These are phyloP conservation scores for Arachnomyces sp. DNA, from an alignment of 2,329 filamentous ascomycete genomes.

Conservation along the genomic window DNA sequence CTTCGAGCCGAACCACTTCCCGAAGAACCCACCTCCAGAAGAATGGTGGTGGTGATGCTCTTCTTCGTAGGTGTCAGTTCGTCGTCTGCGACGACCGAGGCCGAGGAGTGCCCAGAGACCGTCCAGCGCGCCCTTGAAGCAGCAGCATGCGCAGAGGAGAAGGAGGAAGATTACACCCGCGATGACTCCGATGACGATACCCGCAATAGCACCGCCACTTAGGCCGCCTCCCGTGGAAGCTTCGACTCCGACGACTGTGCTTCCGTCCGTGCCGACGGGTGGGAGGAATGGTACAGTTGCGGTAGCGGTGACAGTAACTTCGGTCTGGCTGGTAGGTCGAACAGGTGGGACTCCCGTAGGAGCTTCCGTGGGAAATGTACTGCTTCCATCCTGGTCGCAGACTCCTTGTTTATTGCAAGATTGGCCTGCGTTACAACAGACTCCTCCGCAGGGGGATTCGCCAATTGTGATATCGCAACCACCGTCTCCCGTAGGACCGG, in stretches of 20 bases:
- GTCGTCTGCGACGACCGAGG: slow-evolving; percentile 28
- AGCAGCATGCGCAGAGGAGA: slow-evolving; percentile 37
- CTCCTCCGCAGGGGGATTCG: slow-evolving; percentile 35
- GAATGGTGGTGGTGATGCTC: slow-evolving; percentile 19
- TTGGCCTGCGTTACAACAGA: slow-evolving; percentile 38
- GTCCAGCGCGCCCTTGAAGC: slow-evolving; percentile 34
- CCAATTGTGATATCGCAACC: slow-evolving; percentile 41
- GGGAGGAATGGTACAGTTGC: slow-evolving; percentile 39
- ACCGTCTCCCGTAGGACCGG: slow-evolving; percentile 19
- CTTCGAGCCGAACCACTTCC: slow-evolving; percentile 8
- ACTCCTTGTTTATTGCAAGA: slow-evolving; percentile 32
- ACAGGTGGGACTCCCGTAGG: slow-evolving; percentile 30
- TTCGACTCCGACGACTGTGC: slow-evolving; percentile 26
- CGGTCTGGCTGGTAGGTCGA: slow-evolving; percentile 37
- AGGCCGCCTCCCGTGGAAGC: slow-evolving; percentile 26
- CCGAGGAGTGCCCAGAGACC: slow-evolving; percentile 36
- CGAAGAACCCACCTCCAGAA: slow-evolving; percentile 10
- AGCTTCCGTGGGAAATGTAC: slow-evolving; percentile 29
- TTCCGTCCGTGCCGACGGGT: slow-evolving; percentile 36
- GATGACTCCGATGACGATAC: slow-evolving; percentile 43
- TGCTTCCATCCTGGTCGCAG: slow-evolving; percentile 32
- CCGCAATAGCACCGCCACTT: slow-evolving; percentile 43
- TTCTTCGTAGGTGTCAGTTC: slow-evolving; percentile 21
- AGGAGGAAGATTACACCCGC: slow-evolving; percentile 37
- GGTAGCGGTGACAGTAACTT: slow-evolving; percentile 36